Base-by-base conservation (phyloP, 768 basidiomycete species). In the Tulasnella calospora region DNA sequence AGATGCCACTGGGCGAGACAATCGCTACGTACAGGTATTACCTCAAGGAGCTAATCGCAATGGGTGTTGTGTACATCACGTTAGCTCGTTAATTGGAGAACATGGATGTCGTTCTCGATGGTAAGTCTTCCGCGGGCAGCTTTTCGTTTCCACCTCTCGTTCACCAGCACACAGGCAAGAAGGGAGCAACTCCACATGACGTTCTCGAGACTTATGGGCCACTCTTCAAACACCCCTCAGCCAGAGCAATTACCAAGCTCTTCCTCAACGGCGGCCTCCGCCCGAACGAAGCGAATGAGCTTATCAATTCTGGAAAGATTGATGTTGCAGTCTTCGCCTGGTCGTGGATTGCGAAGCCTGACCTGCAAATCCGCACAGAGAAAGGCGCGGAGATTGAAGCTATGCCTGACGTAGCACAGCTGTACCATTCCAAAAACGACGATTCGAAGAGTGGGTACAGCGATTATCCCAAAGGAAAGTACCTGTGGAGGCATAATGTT, bases 1-100 rank as follows among this genome's bases (percentile, higher is more conserved):
- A 36, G 79, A 87, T 88, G 86, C 84, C 86, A 1, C 82, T 88
- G 6, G 80, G 86, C 76, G 87, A 88, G 17, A 86, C 86, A 10
- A 75, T 87, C 51, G 85, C 85, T n/a, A 87, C 86, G 0, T 88
- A 78, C 82, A 82, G 77, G n/a, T 86, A 88, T 81, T 86, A 86
- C 82, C 80, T 87, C 75, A 80, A 82, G 19, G 85, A 87, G 78
- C 84, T 85, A 1, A 85, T 86, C 73, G 84, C 85, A 71, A 83
- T 72, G 38, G 2, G 35, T 3, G 30, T 72, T 30, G 80, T 85
- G 0, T 86, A 86, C 71, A 82, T 87, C 74, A 79, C 80, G 13
- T 82, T 86, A 7, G 79, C 83, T 46, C 82, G 85, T 9, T 85
- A 86, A 74, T 46, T 72, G 1, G 41, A 75, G 0, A 71, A 44